Base-by-base conservation (phyloP, 73 alveolate genomes). In the Tetrahymena elliotti region DNA sequence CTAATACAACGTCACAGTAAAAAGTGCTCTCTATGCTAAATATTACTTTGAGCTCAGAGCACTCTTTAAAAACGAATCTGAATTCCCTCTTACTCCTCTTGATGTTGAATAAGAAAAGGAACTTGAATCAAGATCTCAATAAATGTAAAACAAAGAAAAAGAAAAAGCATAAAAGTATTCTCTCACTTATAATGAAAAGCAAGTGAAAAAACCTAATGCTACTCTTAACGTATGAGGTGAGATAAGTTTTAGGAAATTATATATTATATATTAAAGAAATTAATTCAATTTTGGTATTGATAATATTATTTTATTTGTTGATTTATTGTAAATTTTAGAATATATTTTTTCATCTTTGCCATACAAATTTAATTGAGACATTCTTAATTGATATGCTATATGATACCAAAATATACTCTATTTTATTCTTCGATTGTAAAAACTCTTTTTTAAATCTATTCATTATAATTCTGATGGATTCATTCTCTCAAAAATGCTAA, bases 31-130 rank as follows among this genome's bases (percentile, higher is more conserved):
- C 84, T 99, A 99, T 94, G 99, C 99, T 37, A 99, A 99, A 97
- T 99, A 99, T 96, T 99, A 99, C 96, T 98, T 98, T 97, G 99
- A 99, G 94, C 97, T 99, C 47, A 97, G 99, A 97, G 99, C 99
- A 4, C 97, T 99, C 83, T 97, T 97, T 98, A 97, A 97, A 93
- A 99, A 94, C 35, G 96, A 94, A n/a, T 37, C 93, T 83, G 96
- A 94, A 88, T 94, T 94, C 54, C 96, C 96, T 16, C 33, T 94
- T 16, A 84, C 93, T 40, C 95, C 95, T 36, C 92, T 94, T 15
- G 95, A 94, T 88, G 96, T 92, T 13, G 93, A 93, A 18, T 33
- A 94, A 88, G 96, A 84, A 94, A 88, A 35, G 22, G 83, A 93
- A 84, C 93, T 94, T 16, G 96, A 94, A 94, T 94, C 96, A 53